phyloP scores from a whole-genome alignment of 129 eudicot genomes.

The Deinandra increscens region DNA sequence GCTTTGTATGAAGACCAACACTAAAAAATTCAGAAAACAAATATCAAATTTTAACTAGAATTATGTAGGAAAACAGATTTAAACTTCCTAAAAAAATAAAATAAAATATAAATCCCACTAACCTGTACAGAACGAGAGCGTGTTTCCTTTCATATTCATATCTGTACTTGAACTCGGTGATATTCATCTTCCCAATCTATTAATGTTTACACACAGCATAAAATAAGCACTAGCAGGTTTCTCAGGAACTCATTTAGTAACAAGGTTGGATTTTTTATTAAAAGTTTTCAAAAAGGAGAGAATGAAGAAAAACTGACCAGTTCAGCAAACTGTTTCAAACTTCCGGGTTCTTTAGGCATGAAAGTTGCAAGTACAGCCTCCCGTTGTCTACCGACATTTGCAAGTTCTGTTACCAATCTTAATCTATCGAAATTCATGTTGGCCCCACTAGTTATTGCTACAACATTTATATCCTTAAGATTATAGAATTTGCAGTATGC shows the following conservation, averaged over 20 bases:
- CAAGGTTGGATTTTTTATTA: too few relatives aligned
- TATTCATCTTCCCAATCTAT: slow-evolving; percentile 88
- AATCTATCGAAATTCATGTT: slow-evolving; percentile 97
- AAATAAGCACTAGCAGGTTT: too few relatives aligned
- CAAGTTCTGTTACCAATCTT: slow-evolving; percentile 97
- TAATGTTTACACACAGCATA: neutral
- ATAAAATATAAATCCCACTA: too few relatives aligned
- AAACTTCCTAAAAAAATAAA: neutral
- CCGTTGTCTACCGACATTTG: slow-evolving; percentile 86
- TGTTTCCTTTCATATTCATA: slow-evolving; percentile 45
- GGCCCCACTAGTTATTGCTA: slow-evolving; percentile 92
- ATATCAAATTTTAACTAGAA: neutral
- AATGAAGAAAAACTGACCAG: slow-evolving; percentile 39
- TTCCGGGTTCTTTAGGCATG: slow-evolving; percentile 87
- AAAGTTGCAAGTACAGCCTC: slow-evolving; percentile 98
- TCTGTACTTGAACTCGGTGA: slow-evolving; percentile 91
- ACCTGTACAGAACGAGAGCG: slow-evolving; percentile 92
- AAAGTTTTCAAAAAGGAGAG: neutral
- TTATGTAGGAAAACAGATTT: neutral
- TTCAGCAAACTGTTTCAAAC: slow-evolving; percentile 76
- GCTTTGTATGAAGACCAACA: slow-evolving; percentile 88
- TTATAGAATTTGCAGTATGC: slow-evolving; percentile 93
- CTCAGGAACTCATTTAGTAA: too few relatives aligned
- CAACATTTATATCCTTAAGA: slow-evolving; percentile 76
- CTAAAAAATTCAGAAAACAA: slow-evolving; percentile 45